These are phyloP conservation scores for Solanum medicagineum DNA, from an alignment of 257 asterid species.

Conservation along the genomic window DNA sequence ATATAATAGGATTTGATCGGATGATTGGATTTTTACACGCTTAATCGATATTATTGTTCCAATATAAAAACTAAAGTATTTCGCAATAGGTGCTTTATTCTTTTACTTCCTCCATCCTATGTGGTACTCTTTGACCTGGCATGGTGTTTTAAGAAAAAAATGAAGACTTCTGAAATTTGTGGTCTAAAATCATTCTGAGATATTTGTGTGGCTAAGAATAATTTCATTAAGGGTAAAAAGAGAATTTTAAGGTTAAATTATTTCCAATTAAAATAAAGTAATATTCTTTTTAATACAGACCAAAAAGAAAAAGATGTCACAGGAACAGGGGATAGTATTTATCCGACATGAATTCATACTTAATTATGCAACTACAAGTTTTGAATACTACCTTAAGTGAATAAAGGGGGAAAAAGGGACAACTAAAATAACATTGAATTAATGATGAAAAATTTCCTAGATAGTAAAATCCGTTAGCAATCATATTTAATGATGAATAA, in stretches of 20 bases:
- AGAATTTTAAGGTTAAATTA: too few relatives aligned
- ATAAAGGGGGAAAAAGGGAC: not conserved
- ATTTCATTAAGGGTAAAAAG: too few relatives aligned
- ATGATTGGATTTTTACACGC: not conserved
- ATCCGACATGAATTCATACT: too few relatives aligned
- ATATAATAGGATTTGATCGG: not conserved
- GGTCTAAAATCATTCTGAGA: too few relatives aligned
- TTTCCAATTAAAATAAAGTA: accelerated
- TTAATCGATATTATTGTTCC: not conserved
- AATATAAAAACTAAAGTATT: not conserved
- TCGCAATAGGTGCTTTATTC: not conserved
- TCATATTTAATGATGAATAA: not conserved
- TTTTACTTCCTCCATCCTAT: not conserved
- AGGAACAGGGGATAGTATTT: too few relatives aligned
- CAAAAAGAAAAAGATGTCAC: too few relatives aligned
- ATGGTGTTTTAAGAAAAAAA: too few relatives aligned
- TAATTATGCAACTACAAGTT: too few relatives aligned
- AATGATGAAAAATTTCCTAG: not conserved
- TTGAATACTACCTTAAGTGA: too few relatives aligned
- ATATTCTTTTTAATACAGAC: too few relatives aligned
- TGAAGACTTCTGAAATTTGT: too few relatives aligned
- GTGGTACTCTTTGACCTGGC: accelerated
- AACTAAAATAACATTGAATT: not conserved
- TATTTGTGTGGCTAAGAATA: too few relatives aligned
- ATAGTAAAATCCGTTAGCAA: not conserved